Conservation (phyloP, 2,329 filamentous ascomycete genomes). For the Knufia fluminis region DNA sequence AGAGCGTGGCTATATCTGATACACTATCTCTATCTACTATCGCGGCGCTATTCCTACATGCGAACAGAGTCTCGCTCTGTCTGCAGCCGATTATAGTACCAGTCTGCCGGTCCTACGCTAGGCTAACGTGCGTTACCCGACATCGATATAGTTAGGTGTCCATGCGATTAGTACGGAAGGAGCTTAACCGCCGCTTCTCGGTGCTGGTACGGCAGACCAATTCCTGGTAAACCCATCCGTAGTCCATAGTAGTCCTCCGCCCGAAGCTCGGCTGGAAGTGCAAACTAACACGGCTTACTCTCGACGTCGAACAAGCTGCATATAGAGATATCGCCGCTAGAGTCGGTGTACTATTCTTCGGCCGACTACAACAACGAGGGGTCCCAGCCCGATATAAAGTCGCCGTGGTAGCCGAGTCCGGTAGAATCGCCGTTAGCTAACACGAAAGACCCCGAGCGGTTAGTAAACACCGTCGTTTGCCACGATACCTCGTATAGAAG, state of each 20-base stretch:
- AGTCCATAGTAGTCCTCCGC: too few relatives aligned
- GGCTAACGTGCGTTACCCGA: too few relatives aligned
- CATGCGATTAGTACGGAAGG: too few relatives aligned
- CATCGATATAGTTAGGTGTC: too few relatives aligned
- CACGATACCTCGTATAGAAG: conserved; percentile 51
- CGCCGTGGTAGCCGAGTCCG: conserved; percentile 45
- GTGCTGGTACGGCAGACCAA: too few relatives aligned
- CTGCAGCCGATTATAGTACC: conserved; percentile 2
- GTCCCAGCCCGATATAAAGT: conserved; percentile 67
- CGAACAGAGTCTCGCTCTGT: conserved; percentile 1
- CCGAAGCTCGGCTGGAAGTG: too few relatives aligned
- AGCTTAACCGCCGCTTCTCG: too few relatives aligned
- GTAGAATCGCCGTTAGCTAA: conserved; percentile 54
- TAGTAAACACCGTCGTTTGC: background rate
- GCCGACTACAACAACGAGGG: conserved; percentile 11
- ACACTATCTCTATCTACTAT: conserved; percentile 2
- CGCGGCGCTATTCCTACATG: conserved; percentile 1
- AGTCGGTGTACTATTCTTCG: too few relatives aligned
- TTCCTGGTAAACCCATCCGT: too few relatives aligned
- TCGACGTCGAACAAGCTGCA: too few relatives aligned
- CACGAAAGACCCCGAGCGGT: conserved; percentile 53
- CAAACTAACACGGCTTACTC: too few relatives aligned
- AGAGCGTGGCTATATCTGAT: conserved; percentile 3
- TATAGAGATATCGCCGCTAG: too few relatives aligned
- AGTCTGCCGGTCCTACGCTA: background rate